A percentile compares a stretch with the other conserved stretches of the same genome.
Conservation (phyloP, 352 stramenopile genomes). For the Globisporangium nodosum region DNA sequence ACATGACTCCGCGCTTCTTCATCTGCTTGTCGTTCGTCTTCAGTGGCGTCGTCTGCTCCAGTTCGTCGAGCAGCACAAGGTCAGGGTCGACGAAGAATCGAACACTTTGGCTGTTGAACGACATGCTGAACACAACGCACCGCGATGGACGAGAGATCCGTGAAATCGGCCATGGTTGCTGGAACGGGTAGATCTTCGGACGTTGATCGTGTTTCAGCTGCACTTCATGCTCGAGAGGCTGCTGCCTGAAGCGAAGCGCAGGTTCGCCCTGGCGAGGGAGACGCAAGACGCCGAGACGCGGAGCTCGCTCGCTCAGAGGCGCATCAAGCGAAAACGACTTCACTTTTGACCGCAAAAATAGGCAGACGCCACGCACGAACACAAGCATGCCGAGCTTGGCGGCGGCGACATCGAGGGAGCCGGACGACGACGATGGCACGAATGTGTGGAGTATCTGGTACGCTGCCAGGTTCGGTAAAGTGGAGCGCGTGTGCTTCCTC, state of each 20-base stretch:
- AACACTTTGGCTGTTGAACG: not conserved
- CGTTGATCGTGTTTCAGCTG: not conserved
- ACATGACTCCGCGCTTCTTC: slow-evolving; percentile 45
- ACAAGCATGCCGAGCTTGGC: not conserved
- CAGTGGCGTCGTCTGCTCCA: slow-evolving; percentile 21
- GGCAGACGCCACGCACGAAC: too few species aligned
- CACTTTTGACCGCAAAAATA: not conserved
- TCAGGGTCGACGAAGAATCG: not conserved
- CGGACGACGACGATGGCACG: not conserved
- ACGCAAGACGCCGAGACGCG: not conserved
- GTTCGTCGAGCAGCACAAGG: not conserved
- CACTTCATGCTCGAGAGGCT: slow-evolving; percentile 6
- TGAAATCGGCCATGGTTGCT: slow-evolving; percentile 44
- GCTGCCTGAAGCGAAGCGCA: not conserved
- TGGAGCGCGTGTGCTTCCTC: slow-evolving; percentile 41
- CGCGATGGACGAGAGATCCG: slow-evolving; percentile 44
- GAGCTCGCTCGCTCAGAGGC: not conserved
- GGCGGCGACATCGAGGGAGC: not conserved
- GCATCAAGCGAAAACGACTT: not conserved
- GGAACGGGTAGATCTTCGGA: not conserved
- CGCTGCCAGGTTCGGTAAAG: slow-evolving; percentile 50
- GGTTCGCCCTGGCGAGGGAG: not conserved
- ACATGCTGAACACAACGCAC: not conserved
- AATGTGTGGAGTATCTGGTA: slow-evolving; percentile 78
- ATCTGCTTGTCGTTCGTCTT: slow-evolving; percentile 28